phyloP scores from a whole-genome alignment of 345 rosid genomes.

The Aquilaria malaccensis region DNA sequence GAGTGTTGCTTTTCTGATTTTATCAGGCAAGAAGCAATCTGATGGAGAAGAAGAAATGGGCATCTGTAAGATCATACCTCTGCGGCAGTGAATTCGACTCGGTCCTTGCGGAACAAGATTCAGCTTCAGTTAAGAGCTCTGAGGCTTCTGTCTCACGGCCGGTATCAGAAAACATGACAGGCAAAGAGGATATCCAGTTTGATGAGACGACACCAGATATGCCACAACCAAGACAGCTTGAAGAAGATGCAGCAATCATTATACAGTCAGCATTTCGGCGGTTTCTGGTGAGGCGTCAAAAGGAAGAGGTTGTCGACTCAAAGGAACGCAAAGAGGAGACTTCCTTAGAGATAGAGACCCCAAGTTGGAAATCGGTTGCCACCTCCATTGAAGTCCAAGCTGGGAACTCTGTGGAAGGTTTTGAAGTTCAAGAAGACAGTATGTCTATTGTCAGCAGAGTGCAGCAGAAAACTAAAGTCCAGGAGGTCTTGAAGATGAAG shows the following conservation, averaged over 20 bases:
- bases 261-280: conserved; percentile 71
- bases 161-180: conserved; percentile 11
- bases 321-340: conserved; percentile 19
- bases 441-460: conserved; percentile 17
- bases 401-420: conserved; percentile 43
- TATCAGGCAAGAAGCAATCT: conserved; percentile 41
- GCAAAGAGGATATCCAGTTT: conserved; percentile 19
- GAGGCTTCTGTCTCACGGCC: conserved; percentile 46
- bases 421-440: conserved; percentile 32
- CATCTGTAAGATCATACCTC: conserved; percentile 59
- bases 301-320: conserved; percentile 15
- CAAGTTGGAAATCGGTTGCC: conserved; percentile 44
- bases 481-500: conserved; percentile 48
- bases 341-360: conserved; percentile 27
- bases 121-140: conserved; percentile 57
- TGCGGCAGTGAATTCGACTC: conserved; percentile 77
- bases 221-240: conserved; percentile 23
- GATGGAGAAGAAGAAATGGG: conserved; percentile 59
- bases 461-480: conserved; percentile 42
- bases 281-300: conserved; percentile 43
- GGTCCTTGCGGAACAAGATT: conserved; percentile 69
- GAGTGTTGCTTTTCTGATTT: conserved; percentile 1
- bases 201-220: conserved; percentile 24
- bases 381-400: conserved; percentile 75
- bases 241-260: conserved; percentile 70